Evolutionary conservation across 2,329 filamentous ascomycete species (phyloP).

Genomic region (Sarocladiaceae sp.): DNA sequence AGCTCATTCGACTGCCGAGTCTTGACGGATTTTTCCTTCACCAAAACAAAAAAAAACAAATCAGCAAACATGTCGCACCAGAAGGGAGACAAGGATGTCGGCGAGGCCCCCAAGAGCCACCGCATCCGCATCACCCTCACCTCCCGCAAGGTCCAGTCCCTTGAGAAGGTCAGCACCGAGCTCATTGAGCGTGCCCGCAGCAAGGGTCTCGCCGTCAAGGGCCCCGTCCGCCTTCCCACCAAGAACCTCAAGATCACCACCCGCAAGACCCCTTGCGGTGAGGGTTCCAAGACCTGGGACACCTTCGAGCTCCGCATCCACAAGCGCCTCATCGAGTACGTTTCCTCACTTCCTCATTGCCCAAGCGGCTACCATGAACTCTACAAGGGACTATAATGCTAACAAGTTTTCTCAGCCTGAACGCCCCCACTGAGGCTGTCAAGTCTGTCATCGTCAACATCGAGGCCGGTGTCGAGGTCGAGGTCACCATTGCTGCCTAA

Average conservation of each 20-base stretch:
- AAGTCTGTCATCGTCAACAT: slow-evolving; percentile 97
- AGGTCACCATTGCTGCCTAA: slow-evolving; percentile 87
- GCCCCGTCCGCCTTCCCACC: slow-evolving; percentile 93
- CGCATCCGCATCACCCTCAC: slow-evolving; percentile 98
- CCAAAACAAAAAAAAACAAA: slow-evolving; percentile 3
- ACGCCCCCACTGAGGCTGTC: slow-evolving; percentile 95
- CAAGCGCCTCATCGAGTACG: slow-evolving; percentile 93
- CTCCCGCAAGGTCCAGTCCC: slow-evolving; percentile 85
- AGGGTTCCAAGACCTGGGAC: slow-evolving; percentile 99
- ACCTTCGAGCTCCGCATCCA: slow-evolving; percentile 98
- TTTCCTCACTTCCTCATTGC: slow-evolving; percentile 17
- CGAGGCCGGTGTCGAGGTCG: slow-evolving; percentile 87
- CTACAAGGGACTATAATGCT: slow-evolving; percentile 6
- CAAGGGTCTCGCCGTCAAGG: slow-evolving; percentile 99
- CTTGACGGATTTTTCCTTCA: slow-evolving; percentile 9
- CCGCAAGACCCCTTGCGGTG: slow-evolving; percentile 98
- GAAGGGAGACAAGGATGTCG: slow-evolving; percentile 91
- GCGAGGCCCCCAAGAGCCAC: slow-evolving; percentile 90
- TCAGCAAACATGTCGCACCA: slow-evolving; percentile 50
- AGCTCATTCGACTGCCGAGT: slow-evolving; percentile 9
- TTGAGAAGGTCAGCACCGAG: slow-evolving; percentile 98
- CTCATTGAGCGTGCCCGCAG: slow-evolving; percentile 96
- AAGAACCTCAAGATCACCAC: slow-evolving; percentile 96
- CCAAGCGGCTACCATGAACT: background rate
- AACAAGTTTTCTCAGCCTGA: slow-evolving; percentile 51